These are phyloP conservation scores for Kwoniella heveanensis DNA, from an alignment of 768 basidiomycete species.

Conservation along the genomic window DNA sequence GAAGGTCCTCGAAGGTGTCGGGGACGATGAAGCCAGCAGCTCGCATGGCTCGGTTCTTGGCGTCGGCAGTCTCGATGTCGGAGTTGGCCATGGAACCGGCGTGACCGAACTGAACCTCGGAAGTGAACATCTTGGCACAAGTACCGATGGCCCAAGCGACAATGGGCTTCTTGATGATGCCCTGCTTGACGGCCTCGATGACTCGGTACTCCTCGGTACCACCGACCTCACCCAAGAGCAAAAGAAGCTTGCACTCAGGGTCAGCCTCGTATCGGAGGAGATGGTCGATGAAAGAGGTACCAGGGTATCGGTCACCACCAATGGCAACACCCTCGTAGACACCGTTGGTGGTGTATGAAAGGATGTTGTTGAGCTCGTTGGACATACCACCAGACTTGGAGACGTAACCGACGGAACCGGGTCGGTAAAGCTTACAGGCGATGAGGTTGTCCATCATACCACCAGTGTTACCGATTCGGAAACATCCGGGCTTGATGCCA, in stretches of 20 bases:
- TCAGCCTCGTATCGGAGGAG: slow-evolving; percentile 95
- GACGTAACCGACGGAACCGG: slow-evolving; percentile 96
- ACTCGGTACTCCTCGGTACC: slow-evolving; percentile 99
- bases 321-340: slow-evolving; percentile 99
- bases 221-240: slow-evolving; percentile 97
- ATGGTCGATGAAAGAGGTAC: slow-evolving; percentile 98
- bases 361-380: slow-evolving; percentile 99
- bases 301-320: slow-evolving; percentile 98
- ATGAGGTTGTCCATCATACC: slow-evolving; percentile 99
- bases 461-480: slow-evolving; percentile 99
- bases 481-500: slow-evolving; percentile 99
- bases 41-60: slow-evolving; percentile 95
- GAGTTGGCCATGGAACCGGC: slow-evolving; percentile 98
- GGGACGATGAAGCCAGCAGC: slow-evolving; percentile 95
- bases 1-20: slow-evolving; percentile 95
- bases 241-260: slow-evolving; percentile 97
- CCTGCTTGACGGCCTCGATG: slow-evolving; percentile 92
- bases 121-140: slow-evolving; percentile 99
- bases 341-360: slow-evolving; percentile 91
- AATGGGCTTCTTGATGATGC: slow-evolving; percentile 95
- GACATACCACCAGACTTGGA: slow-evolving; percentile 99
- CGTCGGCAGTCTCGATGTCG: slow-evolving; percentile 93
- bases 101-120: slow-evolving; percentile 99
- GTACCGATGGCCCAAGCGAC: slow-evolving; percentile 99
- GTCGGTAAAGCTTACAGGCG: slow-evolving; percentile 94